Base-by-base conservation (phyloP, 2,329 filamentous ascomycete genomes). In the Colletotrichum incanum region DNA sequence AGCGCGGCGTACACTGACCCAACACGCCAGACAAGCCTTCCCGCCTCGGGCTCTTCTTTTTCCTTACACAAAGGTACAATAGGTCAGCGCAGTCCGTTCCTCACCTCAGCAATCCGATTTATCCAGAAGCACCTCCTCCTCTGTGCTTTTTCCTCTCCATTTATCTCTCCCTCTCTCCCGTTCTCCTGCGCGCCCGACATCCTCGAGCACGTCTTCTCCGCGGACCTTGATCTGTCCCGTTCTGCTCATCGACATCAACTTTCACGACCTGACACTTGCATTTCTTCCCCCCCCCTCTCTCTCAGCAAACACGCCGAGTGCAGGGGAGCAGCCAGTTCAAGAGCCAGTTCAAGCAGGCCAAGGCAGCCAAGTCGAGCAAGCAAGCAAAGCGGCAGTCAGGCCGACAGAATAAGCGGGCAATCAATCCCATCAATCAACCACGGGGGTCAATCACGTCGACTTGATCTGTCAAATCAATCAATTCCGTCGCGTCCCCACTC, bases 401-500 rank as follows among this genome's bases (percentile, higher is more conserved):
- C n/a, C 50, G 26, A 55, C 34, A 56, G n/a, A 56, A 43, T 58
- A 52, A 50, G 59, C 64, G 47, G 56, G 63, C 52, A 69, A 52
- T 52, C 45, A 69, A 59, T 47, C 52, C 43, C 43, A 63, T 54
- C 65, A 41, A 23, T 47, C 64, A 50, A 61, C 58, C 50, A 68
- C 47, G 52, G 52, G 37, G 23, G 58, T 41, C 49, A 55, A 62
- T 18, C 55, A 64, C 59, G 58, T 68, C 58, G 39, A 58, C 52
- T 50, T 43, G 41, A 58, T 65, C 65, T 45, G 39, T 55, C 52
- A 34, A 55, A 55, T 68, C 58, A 49, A 65, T 64, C 69, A 55
- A 72, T 60, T 49, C 59, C 23, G 65, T 72, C 69, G 65, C 69
- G 69, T 69, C 65, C 54, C 65, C 65, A 67, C 69, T 59, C 59